Conservation (phyloP, 306 rosid species). For the Argentina anserina region DNA sequence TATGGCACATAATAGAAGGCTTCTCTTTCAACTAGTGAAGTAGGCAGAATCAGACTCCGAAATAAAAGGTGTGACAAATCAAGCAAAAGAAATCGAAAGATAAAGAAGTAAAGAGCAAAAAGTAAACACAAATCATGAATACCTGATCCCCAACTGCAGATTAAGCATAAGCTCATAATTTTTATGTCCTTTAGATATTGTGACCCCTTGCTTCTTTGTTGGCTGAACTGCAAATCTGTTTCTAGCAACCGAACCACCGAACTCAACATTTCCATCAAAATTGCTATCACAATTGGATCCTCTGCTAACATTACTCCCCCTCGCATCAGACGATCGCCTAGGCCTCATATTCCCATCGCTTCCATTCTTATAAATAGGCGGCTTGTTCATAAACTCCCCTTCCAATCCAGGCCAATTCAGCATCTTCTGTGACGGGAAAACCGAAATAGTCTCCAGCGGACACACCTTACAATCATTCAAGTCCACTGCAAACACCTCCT, state of each 20-base stretch:
- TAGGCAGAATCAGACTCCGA: neutral
- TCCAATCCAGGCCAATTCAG: slow-evolving; percentile 34
- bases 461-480: slow-evolving; percentile 47
- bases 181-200: slow-evolving; percentile 88
- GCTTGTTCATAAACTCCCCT: slow-evolving; percentile 32
- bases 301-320: slow-evolving; percentile 41
- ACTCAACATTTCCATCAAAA: slow-evolving; percentile 30
- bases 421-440: slow-evolving; percentile 75
- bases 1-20: neutral
- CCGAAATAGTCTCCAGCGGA: slow-evolving; percentile 46
- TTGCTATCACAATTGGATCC: slow-evolving; percentile 28
- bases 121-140: slow-evolving; percentile 35
- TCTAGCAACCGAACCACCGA: slow-evolving; percentile 25
- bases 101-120: neutral
- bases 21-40: slow-evolving; percentile 6
- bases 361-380: slow-evolving; percentile 21
- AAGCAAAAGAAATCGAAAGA: neutral
- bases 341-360: slow-evolving; percentile 33
- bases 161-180: slow-evolving; percentile 93
- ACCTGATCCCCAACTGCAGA: slow-evolving; percentile 98
- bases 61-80: neutral
- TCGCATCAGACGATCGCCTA: slow-evolving; percentile 44
- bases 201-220: slow-evolving; percentile 64
- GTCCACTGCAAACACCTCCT: slow-evolving; percentile 38
- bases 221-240: slow-evolving; percentile 37